Evolutionary conservation across 2,329 filamentous ascomycete genomes (phyloP), one percentile per base, ranked within the genome.

Genomic region (Fusarium praegraminearum): DNA sequence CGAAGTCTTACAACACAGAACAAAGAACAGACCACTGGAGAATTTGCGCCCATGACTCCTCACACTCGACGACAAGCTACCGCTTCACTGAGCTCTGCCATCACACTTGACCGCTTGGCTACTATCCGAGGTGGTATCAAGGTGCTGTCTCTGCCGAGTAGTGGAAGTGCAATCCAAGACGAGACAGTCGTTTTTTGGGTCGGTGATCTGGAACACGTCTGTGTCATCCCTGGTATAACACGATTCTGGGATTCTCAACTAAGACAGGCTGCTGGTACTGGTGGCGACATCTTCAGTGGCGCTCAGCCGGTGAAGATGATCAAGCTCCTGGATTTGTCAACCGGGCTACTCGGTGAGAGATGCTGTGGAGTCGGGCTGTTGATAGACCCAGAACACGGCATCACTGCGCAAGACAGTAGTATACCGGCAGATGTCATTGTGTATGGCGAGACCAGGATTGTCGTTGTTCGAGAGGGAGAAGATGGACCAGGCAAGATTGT

Each of bases 21-120:
- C 43, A 81, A 79, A 59, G 78, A 80, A 53, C 73, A 76, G 45
- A 81, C 81, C 11, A 77, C 73, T 1, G 81, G 82, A 18, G 87
- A 87, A 36, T 89, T 90, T 67, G 86, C 86, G 12, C 88, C 88
- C 12, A 88, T 90, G 87, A 90, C 88, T 2, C 88, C 88, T 1
- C 87, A 89, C 65, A 87, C 86, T 12, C 82, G 88, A 40, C 84
- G 84, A 40, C 85, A 87, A 62, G 85, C 83, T 7, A 79, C 86
- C 6, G 80, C 81, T 13, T 81, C 82, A 2, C 76, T 83, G 41
- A 80, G 81, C 32, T 78, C 83, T 18, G 78, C 77, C 0, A 76
- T 80, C 9, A 83, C 83, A 0, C 79, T 83, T 7, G 86, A 88
- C 66, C 84, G 85, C 5, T 79, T 89, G 3, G 81, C 84, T 7